phyloP scores from a whole-genome alignment of 2,329 filamentous ascomycete genomes.

The Dothideomycetes sp. region DNA sequence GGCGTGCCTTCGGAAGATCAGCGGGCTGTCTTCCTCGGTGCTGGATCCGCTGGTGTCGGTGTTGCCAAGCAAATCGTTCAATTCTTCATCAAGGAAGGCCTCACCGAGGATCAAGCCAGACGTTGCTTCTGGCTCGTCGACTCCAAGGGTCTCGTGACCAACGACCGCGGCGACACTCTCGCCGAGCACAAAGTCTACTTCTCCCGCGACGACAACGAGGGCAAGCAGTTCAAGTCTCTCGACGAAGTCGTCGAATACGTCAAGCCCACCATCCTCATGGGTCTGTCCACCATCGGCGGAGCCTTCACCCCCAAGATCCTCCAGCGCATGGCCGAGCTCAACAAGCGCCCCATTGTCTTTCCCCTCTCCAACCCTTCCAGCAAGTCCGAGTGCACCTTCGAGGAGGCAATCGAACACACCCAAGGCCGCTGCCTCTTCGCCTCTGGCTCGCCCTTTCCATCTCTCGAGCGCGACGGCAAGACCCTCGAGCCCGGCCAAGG shows the following conservation, averaged over 20 bases:
- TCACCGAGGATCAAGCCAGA: constrained; percentile 77
- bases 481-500: constrained; percentile 47
- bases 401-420: constrained; percentile 83
- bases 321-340: constrained; percentile 45
- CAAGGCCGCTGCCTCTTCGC: constrained; percentile 88
- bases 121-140: constrained; percentile 96
- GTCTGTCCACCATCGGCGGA: constrained; percentile 86
- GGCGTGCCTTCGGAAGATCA: constrained; percentile 81
- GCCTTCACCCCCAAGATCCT: constrained; percentile 86
- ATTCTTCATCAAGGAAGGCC: constrained; percentile 86
- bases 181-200: constrained; percentile 73
- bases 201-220: constrained; percentile 52
- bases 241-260: constrained; percentile 91
- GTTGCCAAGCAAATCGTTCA: constrained; percentile 97
- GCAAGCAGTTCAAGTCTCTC: constrained; percentile 61
- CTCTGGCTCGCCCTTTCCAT: constrained; percentile 83
- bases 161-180: constrained; percentile 84
- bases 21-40: constrained; percentile 89
- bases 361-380: constrained; percentile 90
- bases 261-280: constrained; percentile 87
- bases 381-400: constrained; percentile 96
- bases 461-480: constrained; percentile 40
- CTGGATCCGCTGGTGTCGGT: constrained; percentile 89
- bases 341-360: constrained; percentile 68
- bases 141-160: constrained; percentile 78